These are phyloP conservation scores for Chlorociboria aeruginascens DNA, from an alignment of 495 filamentous ascomycete genomes.

Conservation along the genomic window DNA sequence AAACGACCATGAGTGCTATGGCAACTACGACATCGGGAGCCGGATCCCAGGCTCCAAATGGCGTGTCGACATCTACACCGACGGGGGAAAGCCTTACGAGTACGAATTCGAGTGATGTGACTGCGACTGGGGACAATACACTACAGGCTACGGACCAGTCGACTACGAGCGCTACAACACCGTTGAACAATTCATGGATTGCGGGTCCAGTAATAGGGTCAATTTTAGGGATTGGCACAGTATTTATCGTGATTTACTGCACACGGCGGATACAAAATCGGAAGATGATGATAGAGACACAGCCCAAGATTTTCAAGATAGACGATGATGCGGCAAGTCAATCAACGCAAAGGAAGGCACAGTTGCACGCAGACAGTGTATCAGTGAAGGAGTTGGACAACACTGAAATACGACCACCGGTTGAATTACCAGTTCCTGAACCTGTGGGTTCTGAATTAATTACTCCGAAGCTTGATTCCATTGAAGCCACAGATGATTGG, in stretches of 20 bases:
- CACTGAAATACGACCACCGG: constrained; percentile 1
- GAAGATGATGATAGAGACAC: not conserved
- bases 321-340: not conserved
- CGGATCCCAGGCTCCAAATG: not conserved
- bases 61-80: not conserved
- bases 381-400: constrained; percentile 4
- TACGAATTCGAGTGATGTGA: not conserved
- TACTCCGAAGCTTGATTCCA: not conserved
- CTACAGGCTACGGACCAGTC: not conserved
- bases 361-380: constrained; percentile 3
- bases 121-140: not conserved
- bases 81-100: not conserved
- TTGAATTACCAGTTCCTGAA: constrained; percentile 12
- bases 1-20: not conserved
- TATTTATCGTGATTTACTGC: constrained; percentile 13
- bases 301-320: not conserved
- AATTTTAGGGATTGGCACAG: constrained; percentile 8
- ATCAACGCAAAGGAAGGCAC: not conserved
- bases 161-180: not conserved
- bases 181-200: constrained; percentile 6
- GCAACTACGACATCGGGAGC: not conserved
- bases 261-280: constrained; percentile 4
- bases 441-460: constrained; percentile 12
- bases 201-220: constrained; percentile 12
- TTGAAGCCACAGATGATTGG: constrained; percentile 4